A percentile compares a stretch with the other conserved stretches of the same genome.
Evolutionary conservation across 352 stramenopile genomes (phyloP).

Genomic region (Phytophthora palmivora): DNA sequence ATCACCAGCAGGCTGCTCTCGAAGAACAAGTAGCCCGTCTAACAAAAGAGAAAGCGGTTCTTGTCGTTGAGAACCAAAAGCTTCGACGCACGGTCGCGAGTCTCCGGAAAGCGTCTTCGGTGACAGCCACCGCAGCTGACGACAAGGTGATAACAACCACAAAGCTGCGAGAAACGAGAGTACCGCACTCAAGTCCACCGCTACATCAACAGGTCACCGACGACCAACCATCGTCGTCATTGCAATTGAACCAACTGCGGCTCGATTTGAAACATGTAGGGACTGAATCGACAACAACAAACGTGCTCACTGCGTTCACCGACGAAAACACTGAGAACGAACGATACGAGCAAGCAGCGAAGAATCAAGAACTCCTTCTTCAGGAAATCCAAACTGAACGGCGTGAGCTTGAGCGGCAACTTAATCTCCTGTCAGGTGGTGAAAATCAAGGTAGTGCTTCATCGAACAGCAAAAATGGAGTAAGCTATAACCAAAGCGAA

Average conservation of each 20-base stretch:
- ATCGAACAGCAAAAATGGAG: neutral
- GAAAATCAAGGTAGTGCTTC: constrained; percentile 14
- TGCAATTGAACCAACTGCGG: constrained; percentile 44
- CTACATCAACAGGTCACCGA: constrained; percentile 2
- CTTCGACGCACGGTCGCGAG: constrained; percentile 39
- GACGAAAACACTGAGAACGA: constrained; percentile 24
- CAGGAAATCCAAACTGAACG: constrained; percentile 51
- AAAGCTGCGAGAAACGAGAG: constrained; percentile 6
- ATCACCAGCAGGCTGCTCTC: constrained; percentile 44
- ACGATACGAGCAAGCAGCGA: constrained; percentile 23
- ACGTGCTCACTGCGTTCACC: constrained; percentile 27
- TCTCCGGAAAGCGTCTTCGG: constrained; percentile 23
- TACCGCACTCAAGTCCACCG: constrained; percentile 2
- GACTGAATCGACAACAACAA: neutral
- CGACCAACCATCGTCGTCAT: constrained; percentile 14
- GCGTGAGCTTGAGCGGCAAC: constrained; percentile 51
- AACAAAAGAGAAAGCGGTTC: constrained; percentile 50
- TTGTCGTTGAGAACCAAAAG: constrained; percentile 60
- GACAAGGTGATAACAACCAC: neutral
- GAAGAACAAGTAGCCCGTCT: constrained; percentile 54
- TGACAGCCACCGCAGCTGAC: neutral
- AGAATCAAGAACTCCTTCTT: constrained; percentile 33
- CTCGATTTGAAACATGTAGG: constrained; percentile 36
- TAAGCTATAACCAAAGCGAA: constrained; percentile 11
- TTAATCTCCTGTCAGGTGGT: constrained; percentile 35